These are phyloP conservation scores for Fomitopsis pinicola DNA, from an alignment of 1,284 basidiomycete genomes.

Conservation along the genomic window DNA sequence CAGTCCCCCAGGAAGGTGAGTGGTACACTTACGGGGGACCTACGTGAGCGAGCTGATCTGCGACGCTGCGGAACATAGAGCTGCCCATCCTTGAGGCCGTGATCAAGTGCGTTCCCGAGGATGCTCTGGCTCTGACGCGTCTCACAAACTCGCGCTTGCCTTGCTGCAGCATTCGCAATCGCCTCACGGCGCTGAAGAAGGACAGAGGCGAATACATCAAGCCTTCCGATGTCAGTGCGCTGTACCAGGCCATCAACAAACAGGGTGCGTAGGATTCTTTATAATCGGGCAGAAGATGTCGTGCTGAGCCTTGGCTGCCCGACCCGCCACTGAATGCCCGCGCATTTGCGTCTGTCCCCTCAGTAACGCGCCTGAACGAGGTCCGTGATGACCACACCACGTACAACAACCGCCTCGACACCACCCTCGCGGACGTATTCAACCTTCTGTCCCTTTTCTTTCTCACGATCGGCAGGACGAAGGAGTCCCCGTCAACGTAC, in stretches of 20 bases:
- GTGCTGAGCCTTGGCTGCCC: not conserved
- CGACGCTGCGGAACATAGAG: conserved; percentile 46
- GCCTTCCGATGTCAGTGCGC: conserved; percentile 87
- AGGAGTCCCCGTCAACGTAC: conserved; percentile 89
- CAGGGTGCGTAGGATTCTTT: conserved; percentile 58
- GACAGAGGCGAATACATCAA: conserved; percentile 88
- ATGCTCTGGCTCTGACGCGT: not conserved
- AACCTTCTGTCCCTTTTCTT: conserved; percentile 89
- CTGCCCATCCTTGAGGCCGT: conserved; percentile 93
- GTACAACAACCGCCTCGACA: conserved; percentile 88
- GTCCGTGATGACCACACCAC: conserved; percentile 78
- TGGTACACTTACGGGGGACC: conserved; percentile 18
- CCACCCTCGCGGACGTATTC: conserved; percentile 91
- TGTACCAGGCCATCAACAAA: conserved; percentile 93
- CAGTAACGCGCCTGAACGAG: conserved; percentile 90
- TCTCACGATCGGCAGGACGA: conserved; percentile 90
- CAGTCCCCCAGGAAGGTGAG: conserved; percentile 73
- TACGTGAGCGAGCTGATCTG: conserved; percentile 19
- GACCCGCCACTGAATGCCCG: not conserved
- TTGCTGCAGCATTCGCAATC: conserved; percentile 81
- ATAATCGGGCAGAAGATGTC: not conserved
- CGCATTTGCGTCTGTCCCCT: conserved; percentile 1
- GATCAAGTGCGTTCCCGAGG: conserved; percentile 65
- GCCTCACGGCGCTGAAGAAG: conserved; percentile 84
- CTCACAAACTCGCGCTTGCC: not conserved